Evolutionary conservation across 148 eudicot genomes (phyloP).

Genomic region (Amaranthus hypochondriacus): DNA sequence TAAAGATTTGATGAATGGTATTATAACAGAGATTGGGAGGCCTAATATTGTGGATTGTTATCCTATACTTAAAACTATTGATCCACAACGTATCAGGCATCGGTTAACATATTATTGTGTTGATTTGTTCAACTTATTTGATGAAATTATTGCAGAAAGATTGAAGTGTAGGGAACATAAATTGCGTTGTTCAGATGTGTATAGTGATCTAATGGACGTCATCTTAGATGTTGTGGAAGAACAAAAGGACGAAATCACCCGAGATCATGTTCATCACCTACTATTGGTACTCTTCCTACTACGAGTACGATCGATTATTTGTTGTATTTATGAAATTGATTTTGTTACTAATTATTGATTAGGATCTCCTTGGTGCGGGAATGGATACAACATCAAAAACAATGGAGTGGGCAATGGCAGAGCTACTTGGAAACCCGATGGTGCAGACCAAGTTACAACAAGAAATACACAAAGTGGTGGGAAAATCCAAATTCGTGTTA

Average conservation of each 20-base stretch:
- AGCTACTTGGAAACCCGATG: slow-evolving; percentile 5
- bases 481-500: neutral
- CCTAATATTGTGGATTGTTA: slow-evolving; percentile 44
- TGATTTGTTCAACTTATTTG: slow-evolving; percentile 43
- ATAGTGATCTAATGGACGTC: neutral
- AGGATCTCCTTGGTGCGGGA: slow-evolving; percentile 29
- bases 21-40: slow-evolving; percentile 25
- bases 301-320: neutral
- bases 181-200: neutral
- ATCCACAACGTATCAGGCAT: slow-evolving; percentile 41
- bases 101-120: slow-evolving; percentile 36
- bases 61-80: slow-evolving; percentile 32
- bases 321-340: neutral
- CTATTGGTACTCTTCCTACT: slow-evolving; percentile 3
- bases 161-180: neutral
- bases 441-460: neutral
- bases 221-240: slow-evolving; percentile 16
- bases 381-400: slow-evolving; percentile 22
- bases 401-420: slow-evolving; percentile 23
- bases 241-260: neutral
- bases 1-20: neutral
- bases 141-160: slow-evolving; percentile 17
- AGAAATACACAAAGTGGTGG: slow-evolving; percentile 14
- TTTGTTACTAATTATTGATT: neutral
- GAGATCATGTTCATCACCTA: slow-evolving; percentile 8